A percentile compares a stretch with the other conserved stretches of the same genome.
phyloP scores from a whole-genome alignment of 139 green algal species.

The Auxenochlorella pyrenoidosa region DNA sequence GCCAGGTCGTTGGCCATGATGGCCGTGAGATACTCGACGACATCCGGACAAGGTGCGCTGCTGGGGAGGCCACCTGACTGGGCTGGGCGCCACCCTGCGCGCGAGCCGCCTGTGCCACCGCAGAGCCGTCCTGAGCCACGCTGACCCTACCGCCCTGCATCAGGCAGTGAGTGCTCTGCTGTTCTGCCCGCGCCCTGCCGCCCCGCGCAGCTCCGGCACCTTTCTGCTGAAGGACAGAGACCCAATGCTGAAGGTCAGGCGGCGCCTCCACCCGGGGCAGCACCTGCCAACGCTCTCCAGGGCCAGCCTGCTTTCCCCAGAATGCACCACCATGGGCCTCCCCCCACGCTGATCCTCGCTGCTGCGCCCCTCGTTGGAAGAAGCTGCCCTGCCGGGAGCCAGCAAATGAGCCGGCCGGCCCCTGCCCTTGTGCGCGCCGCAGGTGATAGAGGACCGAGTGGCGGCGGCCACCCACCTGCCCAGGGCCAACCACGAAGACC shows the following conservation, averaged over 20 bases:
- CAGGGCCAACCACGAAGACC: not conserved
- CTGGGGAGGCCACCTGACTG: too few relatives aligned
- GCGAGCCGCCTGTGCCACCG: too few relatives aligned
- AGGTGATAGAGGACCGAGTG: slow-evolving; percentile 70
- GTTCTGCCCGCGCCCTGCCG: too few relatives aligned
- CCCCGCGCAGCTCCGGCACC: not conserved
- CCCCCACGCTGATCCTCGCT: too few relatives aligned
- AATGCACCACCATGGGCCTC: too few relatives aligned
- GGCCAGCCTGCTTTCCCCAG: slow-evolving; percentile 55
- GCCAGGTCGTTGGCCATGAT: slow-evolving; percentile 52
- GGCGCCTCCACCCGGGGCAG: slow-evolving; percentile 9
- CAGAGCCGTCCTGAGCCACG: too few relatives aligned
- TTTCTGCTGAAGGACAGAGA: not conserved
- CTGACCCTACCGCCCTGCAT: too few relatives aligned
- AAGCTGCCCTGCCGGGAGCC: too few relatives aligned
- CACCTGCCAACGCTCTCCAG: slow-evolving; percentile 34
- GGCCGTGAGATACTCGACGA: not conserved
- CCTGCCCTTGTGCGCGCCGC: slow-evolving; percentile 27
- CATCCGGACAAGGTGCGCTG: slow-evolving; percentile 9
- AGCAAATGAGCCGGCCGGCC: slow-evolving; percentile 29
- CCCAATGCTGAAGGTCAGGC: slow-evolving; percentile 10
- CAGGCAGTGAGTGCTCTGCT: too few relatives aligned
- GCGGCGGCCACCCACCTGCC: slow-evolving; percentile 49
- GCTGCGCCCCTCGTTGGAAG: too few relatives aligned
- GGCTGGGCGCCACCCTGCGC: too few relatives aligned